Evolutionary conservation across 2,329 filamentous ascomycete genomes (phyloP), one percentile per base, ranked within the genome.

Genomic region (Talaromyces sp.): DNA sequence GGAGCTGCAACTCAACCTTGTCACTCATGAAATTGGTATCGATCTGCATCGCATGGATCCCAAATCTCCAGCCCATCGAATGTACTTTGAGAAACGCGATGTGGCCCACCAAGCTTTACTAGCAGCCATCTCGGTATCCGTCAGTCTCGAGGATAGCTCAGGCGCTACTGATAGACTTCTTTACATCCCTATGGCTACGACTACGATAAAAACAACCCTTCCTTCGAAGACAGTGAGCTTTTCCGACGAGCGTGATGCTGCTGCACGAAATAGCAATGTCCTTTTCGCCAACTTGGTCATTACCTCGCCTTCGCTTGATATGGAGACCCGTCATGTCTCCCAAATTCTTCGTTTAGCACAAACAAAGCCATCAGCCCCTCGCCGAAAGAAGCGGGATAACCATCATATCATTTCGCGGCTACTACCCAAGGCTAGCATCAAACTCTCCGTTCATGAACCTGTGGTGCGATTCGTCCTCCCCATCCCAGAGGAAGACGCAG

Each of bases 141-240:
- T 98, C 60, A 95, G 92, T 43, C 82, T 99, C 38, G 93, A 97
- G 69, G 92, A 97, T 71, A 91, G 91, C n/a, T 86, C 88, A 29
- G 90, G 89, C 9, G 89, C 90, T 67, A 89, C 91, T 0, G 91
- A 97, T 71, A 87, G 93, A 58, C 83, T 99, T 61, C 78, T 96
- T 24, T 99, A 99, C 72, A 85, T 99, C 50, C 95, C 95, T 0
- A 98, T 99, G 95, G 90, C 93, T 21, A 99, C 95, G 1, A 96
- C 93, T 2, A 99, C 88, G 0, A 86, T 98, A 62, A 91, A 93
- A 73, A 98, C 95, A 0, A 99, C 96, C 0, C 78, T 98, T 8
- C 93, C 93, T 6, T 96, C 95, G 13, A 97, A 98, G 75, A 96
- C 93, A 0, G 88, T 99, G 11, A 89, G 93, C 71, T 84, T 93